Evolutionary conservation across 108 stramenopile species (phyloP).

Genomic region (Cyclostephanos tholiformis): DNA sequence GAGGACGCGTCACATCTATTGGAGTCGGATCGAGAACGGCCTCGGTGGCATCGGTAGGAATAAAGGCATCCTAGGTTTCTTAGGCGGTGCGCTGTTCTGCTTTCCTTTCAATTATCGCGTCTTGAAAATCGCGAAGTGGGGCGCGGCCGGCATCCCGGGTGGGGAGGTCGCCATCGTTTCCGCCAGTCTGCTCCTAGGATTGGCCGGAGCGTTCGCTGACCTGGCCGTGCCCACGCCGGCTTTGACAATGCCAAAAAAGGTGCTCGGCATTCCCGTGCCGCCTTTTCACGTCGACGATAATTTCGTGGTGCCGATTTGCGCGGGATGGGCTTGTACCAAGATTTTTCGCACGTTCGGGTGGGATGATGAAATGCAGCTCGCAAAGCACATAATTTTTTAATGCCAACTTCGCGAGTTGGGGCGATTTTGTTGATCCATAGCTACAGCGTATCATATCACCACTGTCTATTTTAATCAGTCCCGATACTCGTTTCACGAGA

Average conservation of each 20-base stretch:
- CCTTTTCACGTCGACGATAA: constrained; percentile 93
- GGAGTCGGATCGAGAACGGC: constrained; percentile 80
- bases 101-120: constrained; percentile 79
- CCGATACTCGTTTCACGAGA: background rate
- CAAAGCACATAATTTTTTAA: constrained; percentile 51
- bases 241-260: constrained; percentile 70
- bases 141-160: constrained; percentile 31
- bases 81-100: constrained; percentile 79
- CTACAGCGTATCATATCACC: background rate
- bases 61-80: constrained; percentile 82
- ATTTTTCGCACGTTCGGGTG: constrained; percentile 62
- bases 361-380: constrained; percentile 50
- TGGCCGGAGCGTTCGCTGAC: constrained; percentile 88
- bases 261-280: constrained; percentile 69
- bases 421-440: background rate
- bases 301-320: constrained; percentile 75
- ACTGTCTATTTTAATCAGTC: background rate
- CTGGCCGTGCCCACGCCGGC: constrained; percentile 85
- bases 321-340: constrained; percentile 69
- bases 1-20: constrained; percentile 77
- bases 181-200: constrained; percentile 63
- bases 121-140: constrained; percentile 63
- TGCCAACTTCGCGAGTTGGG: background rate
- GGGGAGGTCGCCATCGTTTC: constrained; percentile 38
- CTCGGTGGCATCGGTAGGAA: constrained; percentile 84